Conservation (phyloP, 1,139 yeast genomes). For the Chernovozyma sophiae-reginae region DNA sequence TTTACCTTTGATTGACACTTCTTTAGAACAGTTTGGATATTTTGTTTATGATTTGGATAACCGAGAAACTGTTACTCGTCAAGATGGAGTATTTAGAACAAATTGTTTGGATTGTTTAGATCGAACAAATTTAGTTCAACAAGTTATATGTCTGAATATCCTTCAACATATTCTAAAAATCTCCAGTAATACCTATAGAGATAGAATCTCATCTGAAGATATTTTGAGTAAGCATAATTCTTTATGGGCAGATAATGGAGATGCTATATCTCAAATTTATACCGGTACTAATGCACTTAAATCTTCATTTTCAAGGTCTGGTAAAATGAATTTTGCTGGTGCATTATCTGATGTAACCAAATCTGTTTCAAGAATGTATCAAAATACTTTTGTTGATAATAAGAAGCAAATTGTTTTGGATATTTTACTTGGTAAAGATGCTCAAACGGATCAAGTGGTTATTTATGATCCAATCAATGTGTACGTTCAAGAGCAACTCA, state of each 20-base stretch:
- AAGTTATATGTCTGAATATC: constrained; percentile 61
- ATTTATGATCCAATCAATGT: constrained; percentile 89
- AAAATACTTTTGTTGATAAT: constrained; percentile 92
- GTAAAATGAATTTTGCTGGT: constrained; percentile 95
- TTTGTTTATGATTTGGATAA: constrained; percentile 58
- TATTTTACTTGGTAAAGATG: constrained; percentile 69
- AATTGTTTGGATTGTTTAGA: constrained; percentile 95
- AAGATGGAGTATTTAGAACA: constrained; percentile 84
- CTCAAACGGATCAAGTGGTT: constrained; percentile 65
- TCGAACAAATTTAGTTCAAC: constrained; percentile 90
- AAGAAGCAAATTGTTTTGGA: constrained; percentile 87
- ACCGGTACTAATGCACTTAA: constrained; percentile 97
- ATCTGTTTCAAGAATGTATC: constrained; percentile 91
- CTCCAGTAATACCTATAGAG: constrained; percentile 17
- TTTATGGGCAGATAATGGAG: constrained; percentile 98
- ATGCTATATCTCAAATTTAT: constrained; percentile 91
- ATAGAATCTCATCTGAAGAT: constrained; percentile 33
- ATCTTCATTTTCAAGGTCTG: constrained; percentile 88
- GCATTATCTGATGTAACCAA: constrained; percentile 95
- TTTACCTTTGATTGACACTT: constrained; percentile 57
- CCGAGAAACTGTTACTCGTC: constrained; percentile 59
- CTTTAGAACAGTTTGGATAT: constrained; percentile 76
- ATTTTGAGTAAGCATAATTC: constrained; percentile 66
- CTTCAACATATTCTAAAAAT: constrained; percentile 63
- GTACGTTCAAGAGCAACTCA: constrained; percentile 61